Conservation (phyloP, 148 eudicot genomes). For the Cornus controversa region DNA sequence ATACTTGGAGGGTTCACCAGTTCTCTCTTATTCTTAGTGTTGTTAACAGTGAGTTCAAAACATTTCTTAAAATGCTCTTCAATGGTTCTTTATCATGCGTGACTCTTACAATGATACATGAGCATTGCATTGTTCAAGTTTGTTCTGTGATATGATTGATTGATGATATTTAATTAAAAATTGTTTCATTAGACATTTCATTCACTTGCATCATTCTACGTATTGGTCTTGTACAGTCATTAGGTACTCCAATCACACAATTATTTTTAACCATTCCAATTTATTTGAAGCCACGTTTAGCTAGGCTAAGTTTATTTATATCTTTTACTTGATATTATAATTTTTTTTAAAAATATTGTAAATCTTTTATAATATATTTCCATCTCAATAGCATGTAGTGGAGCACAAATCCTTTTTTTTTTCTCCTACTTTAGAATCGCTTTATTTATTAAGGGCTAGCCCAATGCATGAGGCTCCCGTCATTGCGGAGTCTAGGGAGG, state of each 20-base stretch:
- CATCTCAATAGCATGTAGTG: no score
- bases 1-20: constrained; percentile 90
- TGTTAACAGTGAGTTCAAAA: constrained; percentile 57
- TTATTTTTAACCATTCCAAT: background rate
- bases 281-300: background rate
- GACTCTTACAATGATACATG: background rate
- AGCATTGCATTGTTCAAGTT: background rate
- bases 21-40: constrained; percentile 61
- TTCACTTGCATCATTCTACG: background rate
- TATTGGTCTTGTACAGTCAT: background rate
- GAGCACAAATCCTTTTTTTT: no score
- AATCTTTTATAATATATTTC: background rate
- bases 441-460: no score
- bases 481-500: no score
- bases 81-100: background rate
- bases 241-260: background rate
- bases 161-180: no score
- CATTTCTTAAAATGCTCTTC: background rate
- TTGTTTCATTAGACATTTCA: background rate
- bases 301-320: background rate
- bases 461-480: no score
- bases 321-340: no score
- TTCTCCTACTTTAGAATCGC: no score
- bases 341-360: no score
- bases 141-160: background rate